These are phyloP conservation scores for Bruguiera sexangula DNA, from an alignment of 345 rosid species.

Conservation along the genomic window DNA sequence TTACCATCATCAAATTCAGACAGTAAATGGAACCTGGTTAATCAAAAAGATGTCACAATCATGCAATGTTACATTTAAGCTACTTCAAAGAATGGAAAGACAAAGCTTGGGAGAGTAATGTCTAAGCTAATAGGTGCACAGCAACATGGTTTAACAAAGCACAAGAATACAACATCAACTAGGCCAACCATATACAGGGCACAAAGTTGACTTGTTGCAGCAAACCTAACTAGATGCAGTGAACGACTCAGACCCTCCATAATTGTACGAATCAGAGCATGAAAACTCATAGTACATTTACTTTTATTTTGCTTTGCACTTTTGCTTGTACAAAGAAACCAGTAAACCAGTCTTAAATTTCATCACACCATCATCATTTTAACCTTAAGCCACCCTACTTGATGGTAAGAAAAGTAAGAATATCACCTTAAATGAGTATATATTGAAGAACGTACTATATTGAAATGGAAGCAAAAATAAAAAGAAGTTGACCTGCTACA, in stretches of 20 bases:
- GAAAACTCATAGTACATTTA: background rate
- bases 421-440: no score
- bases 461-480: background rate
- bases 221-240: background rate
- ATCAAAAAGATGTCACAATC: constrained; percentile 13
- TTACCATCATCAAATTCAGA: constrained; percentile 83
- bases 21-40: constrained; percentile 82
- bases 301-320: background rate
- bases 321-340: background rate
- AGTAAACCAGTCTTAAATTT: background rate
- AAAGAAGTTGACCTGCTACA: constrained; percentile 66
- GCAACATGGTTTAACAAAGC: background rate
- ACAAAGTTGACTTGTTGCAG: background rate
- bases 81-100: background rate
- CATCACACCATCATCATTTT: background rate
- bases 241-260: background rate
- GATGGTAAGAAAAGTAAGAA: background rate
- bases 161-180: background rate
- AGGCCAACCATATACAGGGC: background rate
- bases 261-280: background rate
- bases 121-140: background rate
- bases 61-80: background rate
- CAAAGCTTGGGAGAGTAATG: background rate
- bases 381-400: background rate
- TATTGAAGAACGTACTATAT: background rate